Evolutionary conservation across 2,329 filamentous ascomycete species (phyloP).

Genomic region (Penicillium janthinellum): DNA sequence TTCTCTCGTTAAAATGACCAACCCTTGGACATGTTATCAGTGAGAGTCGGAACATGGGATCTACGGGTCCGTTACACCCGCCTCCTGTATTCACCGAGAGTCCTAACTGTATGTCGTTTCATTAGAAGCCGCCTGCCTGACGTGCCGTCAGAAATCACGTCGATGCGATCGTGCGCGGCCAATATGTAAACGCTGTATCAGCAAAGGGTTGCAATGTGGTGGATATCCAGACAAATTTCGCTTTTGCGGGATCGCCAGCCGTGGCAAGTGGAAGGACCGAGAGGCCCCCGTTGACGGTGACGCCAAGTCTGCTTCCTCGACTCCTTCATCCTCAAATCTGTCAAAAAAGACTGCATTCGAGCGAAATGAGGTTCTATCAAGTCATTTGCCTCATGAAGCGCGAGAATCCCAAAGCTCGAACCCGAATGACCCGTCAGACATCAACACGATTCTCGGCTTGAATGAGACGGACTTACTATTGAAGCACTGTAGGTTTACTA

Average conservation of each 20-base stretch:
- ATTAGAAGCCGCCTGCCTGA: slow-evolving; percentile 35
- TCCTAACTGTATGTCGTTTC: neutral
- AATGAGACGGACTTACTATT: slow-evolving; percentile 24
- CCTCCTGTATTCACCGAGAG: neutral
- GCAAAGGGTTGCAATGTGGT: slow-evolving; percentile 34
- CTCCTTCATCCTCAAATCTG: neutral
- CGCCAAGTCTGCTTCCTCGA: neutral
- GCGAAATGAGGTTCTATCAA: neutral
- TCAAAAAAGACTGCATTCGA: neutral
- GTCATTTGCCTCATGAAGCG: neutral
- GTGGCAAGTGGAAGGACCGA: slow-evolving; percentile 35
- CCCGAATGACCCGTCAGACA: neutral
- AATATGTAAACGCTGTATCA: slow-evolving; percentile 32
- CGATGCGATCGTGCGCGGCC: slow-evolving; percentile 36
- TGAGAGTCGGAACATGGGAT: neutral
- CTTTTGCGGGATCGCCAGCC: slow-evolving; percentile 34
- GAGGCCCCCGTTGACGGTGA: slow-evolving; percentile 17
- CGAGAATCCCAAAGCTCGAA: neutral
- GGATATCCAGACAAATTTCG: slow-evolving; percentile 38
- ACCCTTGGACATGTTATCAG: neutral
- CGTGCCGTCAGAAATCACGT: slow-evolving; percentile 38
- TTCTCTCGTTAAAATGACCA: neutral
- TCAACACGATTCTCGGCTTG: slow-evolving; percentile 8
- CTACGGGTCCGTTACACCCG: neutral
- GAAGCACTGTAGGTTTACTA: slow-evolving; percentile 24